A percentile compares a stretch with the other conserved stretches of the same genome.
phyloP scores from a whole-genome alignment of 306 rosid species.

The Albizia julibrissin region DNA sequence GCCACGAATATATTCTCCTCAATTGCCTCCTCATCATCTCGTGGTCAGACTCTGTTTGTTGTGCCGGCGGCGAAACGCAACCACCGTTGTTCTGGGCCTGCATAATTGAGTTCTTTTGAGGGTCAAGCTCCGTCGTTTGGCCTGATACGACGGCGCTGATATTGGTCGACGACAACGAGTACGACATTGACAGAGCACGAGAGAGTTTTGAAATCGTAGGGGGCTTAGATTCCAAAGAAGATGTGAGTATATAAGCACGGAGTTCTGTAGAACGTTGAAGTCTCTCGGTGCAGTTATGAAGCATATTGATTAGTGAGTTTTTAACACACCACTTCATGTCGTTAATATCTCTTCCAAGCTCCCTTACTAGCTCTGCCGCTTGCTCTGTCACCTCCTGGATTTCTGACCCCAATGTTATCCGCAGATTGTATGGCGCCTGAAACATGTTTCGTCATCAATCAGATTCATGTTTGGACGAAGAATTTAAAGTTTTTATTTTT shows the following conservation, averaged over 20 bases:
- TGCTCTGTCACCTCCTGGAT: constrained; percentile 58
- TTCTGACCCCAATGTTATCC: constrained; percentile 55
- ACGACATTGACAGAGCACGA: constrained; percentile 1
- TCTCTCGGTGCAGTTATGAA: constrained; percentile 54
- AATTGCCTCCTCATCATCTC: constrained; percentile 55
- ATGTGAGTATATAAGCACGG: constrained; percentile 58
- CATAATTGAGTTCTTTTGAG: constrained; percentile 25
- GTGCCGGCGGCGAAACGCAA: not conserved
- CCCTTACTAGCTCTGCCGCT: constrained; percentile 64
- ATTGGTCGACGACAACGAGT: not conserved
- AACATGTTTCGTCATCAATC: not conserved
- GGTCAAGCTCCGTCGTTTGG: constrained; percentile 33
- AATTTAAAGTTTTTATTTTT: not conserved
- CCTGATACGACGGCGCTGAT: not conserved
- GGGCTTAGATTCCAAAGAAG: constrained; percentile 45
- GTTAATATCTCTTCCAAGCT: constrained; percentile 58
- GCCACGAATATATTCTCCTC: constrained; percentile 72
- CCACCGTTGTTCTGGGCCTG: not conserved
- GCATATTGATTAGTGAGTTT: constrained; percentile 39
- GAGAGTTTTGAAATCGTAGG: constrained; percentile 27
- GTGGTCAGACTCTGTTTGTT: constrained; percentile 37
- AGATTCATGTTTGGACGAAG: not conserved
- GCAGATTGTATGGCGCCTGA: constrained; percentile 69
- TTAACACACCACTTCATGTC: constrained; percentile 49
- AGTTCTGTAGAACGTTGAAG: constrained; percentile 61